phyloP scores from a whole-genome alignment of 2,329 filamentous ascomycete genomes.

The Aspergillus vadensis region DNA sequence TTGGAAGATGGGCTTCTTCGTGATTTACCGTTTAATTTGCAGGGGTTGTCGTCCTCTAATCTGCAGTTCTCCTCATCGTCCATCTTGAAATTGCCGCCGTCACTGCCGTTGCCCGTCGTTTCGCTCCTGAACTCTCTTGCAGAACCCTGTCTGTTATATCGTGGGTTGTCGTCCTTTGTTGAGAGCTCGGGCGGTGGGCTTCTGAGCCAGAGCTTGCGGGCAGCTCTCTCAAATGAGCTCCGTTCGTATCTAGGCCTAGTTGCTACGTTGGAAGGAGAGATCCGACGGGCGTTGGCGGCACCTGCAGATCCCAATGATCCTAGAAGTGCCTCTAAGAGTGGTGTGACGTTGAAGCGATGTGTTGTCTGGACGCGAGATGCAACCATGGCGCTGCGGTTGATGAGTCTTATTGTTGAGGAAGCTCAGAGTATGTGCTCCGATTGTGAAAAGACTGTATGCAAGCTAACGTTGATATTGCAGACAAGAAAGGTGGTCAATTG shows the following conservation, averaged over 20 bases:
- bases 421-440: constrained; percentile 63
- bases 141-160: constrained; percentile 91
- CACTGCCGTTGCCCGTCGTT: constrained; percentile 79
- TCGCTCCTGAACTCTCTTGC: constrained; percentile 86
- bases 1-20: constrained; percentile 68
- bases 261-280: constrained; percentile 89
- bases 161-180: constrained; percentile 76
- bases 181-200: constrained; percentile 79
- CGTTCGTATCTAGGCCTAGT: constrained; percentile 88
- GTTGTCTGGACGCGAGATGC: constrained; percentile 97
- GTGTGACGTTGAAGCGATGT: constrained; percentile 91
- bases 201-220: constrained; percentile 87
- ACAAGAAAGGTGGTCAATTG: constrained; percentile 81
- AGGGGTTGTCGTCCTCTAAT: constrained; percentile 86
- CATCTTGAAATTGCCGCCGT: constrained; percentile 73
- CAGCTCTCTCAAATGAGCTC: constrained; percentile 81
- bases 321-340: constrained; percentile 76
- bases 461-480: constrained; percentile 31
- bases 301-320: constrained; percentile 62
- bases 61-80: constrained; percentile 72
- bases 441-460: background rate
- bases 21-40: constrained; percentile 88
- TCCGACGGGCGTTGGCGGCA: constrained; percentile 75
- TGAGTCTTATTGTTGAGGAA: constrained; percentile 93
- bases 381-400: constrained; percentile 88